phyloP scores from a whole-genome alignment of 2,329 filamentous ascomycete species.

The Penicillium sp. region DNA sequence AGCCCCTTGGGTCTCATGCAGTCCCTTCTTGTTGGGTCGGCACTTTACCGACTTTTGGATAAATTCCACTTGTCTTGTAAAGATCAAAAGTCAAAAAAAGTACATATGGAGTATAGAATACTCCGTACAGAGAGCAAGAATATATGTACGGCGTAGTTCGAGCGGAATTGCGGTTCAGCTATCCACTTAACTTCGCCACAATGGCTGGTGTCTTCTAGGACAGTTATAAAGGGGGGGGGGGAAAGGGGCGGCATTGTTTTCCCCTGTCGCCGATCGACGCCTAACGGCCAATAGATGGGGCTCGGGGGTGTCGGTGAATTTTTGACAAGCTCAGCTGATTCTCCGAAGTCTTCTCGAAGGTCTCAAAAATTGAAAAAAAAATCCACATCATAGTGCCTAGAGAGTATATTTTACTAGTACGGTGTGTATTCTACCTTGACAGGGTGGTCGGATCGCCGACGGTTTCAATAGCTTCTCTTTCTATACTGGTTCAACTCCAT shows the following conservation, averaged over 20 bases:
- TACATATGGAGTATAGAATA: not conserved
- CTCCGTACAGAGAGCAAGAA: not conserved
- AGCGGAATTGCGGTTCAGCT: not conserved
- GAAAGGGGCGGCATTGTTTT: constrained; percentile 9
- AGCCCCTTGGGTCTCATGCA: constrained; percentile 23
- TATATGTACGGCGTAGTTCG: not conserved
- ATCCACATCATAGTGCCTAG: not conserved
- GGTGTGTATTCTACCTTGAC: constrained; percentile 11
- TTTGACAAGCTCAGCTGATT: constrained; percentile 27
- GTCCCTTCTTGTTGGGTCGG: constrained; percentile 25
- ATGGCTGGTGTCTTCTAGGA: not conserved
- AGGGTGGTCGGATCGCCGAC: constrained; percentile 15
- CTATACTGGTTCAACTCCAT: not conserved
- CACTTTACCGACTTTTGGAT: constrained; percentile 28
- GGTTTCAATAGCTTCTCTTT: constrained; percentile 8
- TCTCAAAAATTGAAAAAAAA: constrained; percentile 9
- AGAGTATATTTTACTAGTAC: constrained; percentile 4
- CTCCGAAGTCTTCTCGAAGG: constrained; percentile 22
- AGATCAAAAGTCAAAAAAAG: not conserved
- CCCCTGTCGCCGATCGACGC: constrained; percentile 18
- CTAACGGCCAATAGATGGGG: constrained; percentile 17
- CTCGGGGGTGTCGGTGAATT: constrained; percentile 29
- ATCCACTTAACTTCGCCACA: not conserved
- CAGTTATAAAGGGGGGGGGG: not conserved
- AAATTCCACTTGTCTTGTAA: constrained; percentile 4